Percentiles rank a stretch among this genome's conserved stretches.
Evolutionary conservation across 2,329 filamentous ascomycete species (phyloP).

Genomic region (Cyphellophora attinorum): DNA sequence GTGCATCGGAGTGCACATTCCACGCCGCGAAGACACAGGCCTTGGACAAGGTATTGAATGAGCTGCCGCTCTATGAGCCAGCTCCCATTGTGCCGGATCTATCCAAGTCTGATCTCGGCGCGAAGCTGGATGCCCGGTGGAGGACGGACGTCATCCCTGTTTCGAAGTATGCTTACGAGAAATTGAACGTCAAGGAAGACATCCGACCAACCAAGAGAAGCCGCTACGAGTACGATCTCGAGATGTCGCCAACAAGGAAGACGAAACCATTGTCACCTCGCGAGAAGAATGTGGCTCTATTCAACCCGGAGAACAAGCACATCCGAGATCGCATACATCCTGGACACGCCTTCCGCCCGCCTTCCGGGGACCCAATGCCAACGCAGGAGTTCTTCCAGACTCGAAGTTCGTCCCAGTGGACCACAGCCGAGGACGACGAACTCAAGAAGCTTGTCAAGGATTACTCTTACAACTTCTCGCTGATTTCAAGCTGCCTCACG

Average conservation of each 20-base stretch:
- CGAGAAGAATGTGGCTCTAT: slow-evolving; percentile 71
- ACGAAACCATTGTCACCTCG: slow-evolving; percentile 52
- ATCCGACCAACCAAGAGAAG: slow-evolving; percentile 66
- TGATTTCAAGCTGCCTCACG: slow-evolving; percentile 74
- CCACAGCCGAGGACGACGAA: slow-evolving; percentile 80
- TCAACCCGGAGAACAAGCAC: slow-evolving; percentile 78
- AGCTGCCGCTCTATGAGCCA: slow-evolving; percentile 70
- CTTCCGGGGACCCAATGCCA: slow-evolving; percentile 86
- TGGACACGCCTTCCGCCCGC: slow-evolving; percentile 85
- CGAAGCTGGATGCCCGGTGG: slow-evolving; percentile 62
- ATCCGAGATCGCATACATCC: slow-evolving; percentile 85
- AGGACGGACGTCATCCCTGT: slow-evolving; percentile 69
- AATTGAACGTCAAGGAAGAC: slow-evolving; percentile 59
- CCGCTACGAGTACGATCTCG: slow-evolving; percentile 75
- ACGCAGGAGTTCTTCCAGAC: slow-evolving; percentile 83
- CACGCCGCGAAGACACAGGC: slow-evolving; percentile 63
- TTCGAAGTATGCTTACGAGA: slow-evolving; percentile 77
- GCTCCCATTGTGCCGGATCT: slow-evolving; percentile 43
- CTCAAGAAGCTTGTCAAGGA: slow-evolving; percentile 76
- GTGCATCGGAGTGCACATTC: slow-evolving; percentile 73
- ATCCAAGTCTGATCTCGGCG: slow-evolving; percentile 19
- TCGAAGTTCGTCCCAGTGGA: slow-evolving; percentile 83
- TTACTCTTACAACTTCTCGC: slow-evolving; percentile 94
- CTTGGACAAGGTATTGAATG: slow-evolving; percentile 66
- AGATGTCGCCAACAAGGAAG: slow-evolving; percentile 49